These are phyloP conservation scores for Allium sativum DNA, from an alignment of 106 monocot species.

Conservation along the genomic window DNA sequence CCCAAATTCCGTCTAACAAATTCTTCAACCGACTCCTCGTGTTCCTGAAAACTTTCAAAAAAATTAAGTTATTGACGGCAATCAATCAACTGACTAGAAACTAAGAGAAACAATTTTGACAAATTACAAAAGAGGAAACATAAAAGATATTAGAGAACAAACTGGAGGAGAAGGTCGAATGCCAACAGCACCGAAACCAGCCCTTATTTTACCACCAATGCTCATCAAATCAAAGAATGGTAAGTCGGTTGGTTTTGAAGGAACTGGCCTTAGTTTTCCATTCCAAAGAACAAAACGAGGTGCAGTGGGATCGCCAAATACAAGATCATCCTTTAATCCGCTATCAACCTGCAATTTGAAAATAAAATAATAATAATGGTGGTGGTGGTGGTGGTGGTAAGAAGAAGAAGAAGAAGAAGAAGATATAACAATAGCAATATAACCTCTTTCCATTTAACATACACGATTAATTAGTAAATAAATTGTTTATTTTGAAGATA, in stretches of 20 bases:
- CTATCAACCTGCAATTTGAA: slow-evolving; percentile 48
- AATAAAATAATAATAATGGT: too few species aligned
- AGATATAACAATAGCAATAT: too few species aligned
- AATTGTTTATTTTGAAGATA: too few species aligned
- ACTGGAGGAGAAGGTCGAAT: slow-evolving; percentile 79
- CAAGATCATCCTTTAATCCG: slow-evolving; percentile 85
- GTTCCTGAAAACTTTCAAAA: slow-evolving; percentile 64
- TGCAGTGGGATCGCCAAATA: slow-evolving; percentile 89
- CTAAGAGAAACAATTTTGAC: background rate
- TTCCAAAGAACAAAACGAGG: slow-evolving; percentile 93
- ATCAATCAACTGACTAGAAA: background rate
- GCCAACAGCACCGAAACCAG: slow-evolving; percentile 87
- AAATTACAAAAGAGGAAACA: background rate
- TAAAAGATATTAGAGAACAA: slow-evolving; percentile 16
- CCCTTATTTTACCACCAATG: slow-evolving; percentile 77
- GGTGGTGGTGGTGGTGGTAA: too few species aligned
- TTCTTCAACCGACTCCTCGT: slow-evolving; percentile 93
- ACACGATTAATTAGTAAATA: too few species aligned
- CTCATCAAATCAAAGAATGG: slow-evolving; percentile 97
- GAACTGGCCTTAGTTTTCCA: slow-evolving; percentile 75
- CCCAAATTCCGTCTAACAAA: slow-evolving; percentile 98
- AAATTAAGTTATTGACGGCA: slow-evolving; percentile 21
- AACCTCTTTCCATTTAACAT: too few species aligned
- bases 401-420: too few species aligned
- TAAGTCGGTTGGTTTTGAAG: slow-evolving; percentile 63